Percentiles rank a stretch among this genome's conserved stretches.
phyloP scores from a whole-genome alignment of 1,284 basidiomycete genomes.

The Moniliella sp. region DNA sequence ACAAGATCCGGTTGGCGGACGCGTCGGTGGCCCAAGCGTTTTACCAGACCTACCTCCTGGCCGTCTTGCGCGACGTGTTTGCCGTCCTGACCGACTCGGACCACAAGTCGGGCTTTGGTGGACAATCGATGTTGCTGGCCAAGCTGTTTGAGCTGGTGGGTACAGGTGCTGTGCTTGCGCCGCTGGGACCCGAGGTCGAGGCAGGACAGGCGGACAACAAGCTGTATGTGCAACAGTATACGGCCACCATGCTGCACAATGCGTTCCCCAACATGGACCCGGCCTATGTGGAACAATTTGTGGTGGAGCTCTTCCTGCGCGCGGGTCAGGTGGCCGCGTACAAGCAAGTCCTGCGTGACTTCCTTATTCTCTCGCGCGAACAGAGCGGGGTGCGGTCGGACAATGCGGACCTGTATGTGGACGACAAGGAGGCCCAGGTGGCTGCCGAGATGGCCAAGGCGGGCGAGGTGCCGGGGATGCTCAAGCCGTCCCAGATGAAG shows the following conservation, averaged over 20 bases:
- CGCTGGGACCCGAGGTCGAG: too few relatives aligned
- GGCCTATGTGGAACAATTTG: constrained; percentile 35
- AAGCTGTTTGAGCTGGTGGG: constrained; percentile 84
- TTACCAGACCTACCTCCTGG: constrained; percentile 79
- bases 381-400: constrained; percentile 40
- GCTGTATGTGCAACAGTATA: constrained; percentile 22
- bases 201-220: too few relatives aligned
- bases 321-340: constrained; percentile 53
- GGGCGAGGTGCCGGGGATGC: constrained; percentile 87
- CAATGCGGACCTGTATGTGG: constrained; percentile 64
- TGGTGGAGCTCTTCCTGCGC: constrained; percentile 59
- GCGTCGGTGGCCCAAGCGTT: constrained; percentile 55
- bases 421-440: constrained; percentile 78
- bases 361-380: constrained; percentile 43
- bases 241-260: constrained; percentile 4
- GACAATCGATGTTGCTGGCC: constrained; percentile 42
- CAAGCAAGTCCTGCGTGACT: constrained; percentile 70
- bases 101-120: constrained; percentile 61
- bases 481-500: constrained; percentile 63
- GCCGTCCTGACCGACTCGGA: constrained; percentile 91
- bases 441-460: constrained; percentile 51
- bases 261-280: too few relatives aligned
- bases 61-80: constrained; percentile 84
- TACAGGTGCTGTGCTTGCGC: constrained; percentile 55
- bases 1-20: constrained; percentile 75